Conservation (phyloP, 129 eudicot species). For the Centrapalus pauciflorus region DNA sequence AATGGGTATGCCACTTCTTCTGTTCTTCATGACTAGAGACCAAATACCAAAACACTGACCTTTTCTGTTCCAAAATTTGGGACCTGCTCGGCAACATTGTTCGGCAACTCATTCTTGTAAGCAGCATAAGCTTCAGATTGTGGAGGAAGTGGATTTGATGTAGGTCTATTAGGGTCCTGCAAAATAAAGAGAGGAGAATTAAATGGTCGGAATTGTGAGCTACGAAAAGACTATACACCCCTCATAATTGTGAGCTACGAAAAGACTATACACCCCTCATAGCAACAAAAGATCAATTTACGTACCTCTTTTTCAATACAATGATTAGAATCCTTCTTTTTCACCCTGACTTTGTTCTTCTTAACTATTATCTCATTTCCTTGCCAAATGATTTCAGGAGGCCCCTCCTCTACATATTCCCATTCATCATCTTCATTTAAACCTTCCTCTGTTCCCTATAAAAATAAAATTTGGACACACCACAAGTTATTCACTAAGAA, state of each 20-base stretch:
- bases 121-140: slow-evolving; percentile 81
- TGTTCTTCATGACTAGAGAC: too few relatives aligned
- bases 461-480: not conserved
- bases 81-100: slow-evolving; percentile 80
- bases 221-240: not conserved
- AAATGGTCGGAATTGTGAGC: not conserved
- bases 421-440: slow-evolving; percentile 64
- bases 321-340: slow-evolving; percentile 46
- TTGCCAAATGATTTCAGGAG: slow-evolving; percentile 98
- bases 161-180: slow-evolving; percentile 80
- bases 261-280: not conserved
- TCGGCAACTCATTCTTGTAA: slow-evolving; percentile 55
- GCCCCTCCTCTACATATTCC: slow-evolving; percentile 97
- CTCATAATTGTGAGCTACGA: not conserved
- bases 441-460: slow-evolving; percentile 57
- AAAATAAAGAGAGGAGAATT: not conserved
- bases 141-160: slow-evolving; percentile 98
- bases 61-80: slow-evolving; percentile 98
- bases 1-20: too few relatives aligned
- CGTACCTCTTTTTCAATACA: slow-evolving; percentile 49
- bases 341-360: slow-evolving; percentile 85
- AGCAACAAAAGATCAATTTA: not conserved
- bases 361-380: slow-evolving; percentile 96
- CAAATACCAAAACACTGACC: slow-evolving; percentile 40
- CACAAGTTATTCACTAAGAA: not conserved